Conservation (phyloP, 148 eudicot species). For the Nepenthes gracilis region DNA sequence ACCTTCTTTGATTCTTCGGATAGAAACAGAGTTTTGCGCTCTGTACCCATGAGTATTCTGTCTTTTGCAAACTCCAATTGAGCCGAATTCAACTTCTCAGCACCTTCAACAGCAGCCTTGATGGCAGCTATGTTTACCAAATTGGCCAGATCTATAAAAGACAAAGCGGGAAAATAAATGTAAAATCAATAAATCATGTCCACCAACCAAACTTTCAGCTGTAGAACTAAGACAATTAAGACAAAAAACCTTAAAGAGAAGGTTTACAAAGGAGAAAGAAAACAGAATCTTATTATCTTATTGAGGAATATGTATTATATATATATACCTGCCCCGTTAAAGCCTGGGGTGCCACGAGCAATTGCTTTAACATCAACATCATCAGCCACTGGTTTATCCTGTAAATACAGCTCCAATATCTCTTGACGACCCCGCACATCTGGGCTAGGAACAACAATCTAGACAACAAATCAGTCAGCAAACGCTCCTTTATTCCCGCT, state of each 20-base stretch:
- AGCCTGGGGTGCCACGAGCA: slow-evolving; percentile 98
- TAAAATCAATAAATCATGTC: background rate
- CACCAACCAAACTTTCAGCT: background rate
- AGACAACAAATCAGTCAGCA: slow-evolving; percentile 1
- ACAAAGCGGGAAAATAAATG: slow-evolving; percentile 2
- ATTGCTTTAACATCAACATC: slow-evolving; percentile 77
- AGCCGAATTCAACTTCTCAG: slow-evolving; percentile 57
- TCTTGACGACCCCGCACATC: slow-evolving; percentile 95
- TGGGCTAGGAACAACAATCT: slow-evolving; percentile 92
- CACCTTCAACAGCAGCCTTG: slow-evolving; percentile 95
- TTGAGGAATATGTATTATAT: too few relatives aligned
- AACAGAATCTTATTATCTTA: too few relatives aligned
- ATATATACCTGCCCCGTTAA: slow-evolving; percentile 86
- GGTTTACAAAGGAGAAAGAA: too few relatives aligned
- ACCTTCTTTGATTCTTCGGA: slow-evolving; percentile 95
- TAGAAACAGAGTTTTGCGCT: slow-evolving; percentile 77
- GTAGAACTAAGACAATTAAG: background rate
- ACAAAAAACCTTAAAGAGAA: too few relatives aligned
- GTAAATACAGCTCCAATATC: slow-evolving; percentile 79
- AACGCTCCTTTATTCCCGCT: background rate
- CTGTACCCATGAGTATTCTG: slow-evolving; percentile 96
- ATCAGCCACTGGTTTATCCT: slow-evolving; percentile 76
- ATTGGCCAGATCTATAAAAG: slow-evolving; percentile 70
- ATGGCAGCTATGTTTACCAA: slow-evolving; percentile 97
- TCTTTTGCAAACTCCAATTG: slow-evolving; percentile 94